These are phyloP conservation scores for Podospora anserina DNA, from an alignment of 495 filamentous ascomycete genomes.

Conservation along the genomic window DNA sequence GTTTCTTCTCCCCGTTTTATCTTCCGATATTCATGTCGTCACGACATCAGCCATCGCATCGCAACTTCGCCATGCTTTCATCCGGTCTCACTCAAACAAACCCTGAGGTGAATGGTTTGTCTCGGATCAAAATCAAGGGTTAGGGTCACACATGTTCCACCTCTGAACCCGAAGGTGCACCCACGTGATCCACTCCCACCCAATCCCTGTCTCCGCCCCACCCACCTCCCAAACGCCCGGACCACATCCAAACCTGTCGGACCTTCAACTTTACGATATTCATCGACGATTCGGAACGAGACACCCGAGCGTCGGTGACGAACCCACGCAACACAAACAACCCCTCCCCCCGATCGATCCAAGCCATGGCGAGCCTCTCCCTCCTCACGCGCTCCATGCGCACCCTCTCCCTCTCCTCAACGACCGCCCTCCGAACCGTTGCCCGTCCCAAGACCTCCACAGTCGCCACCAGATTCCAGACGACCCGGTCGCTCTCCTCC, in stretches of 20 bases:
- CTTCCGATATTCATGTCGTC: background rate
- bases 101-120: background rate
- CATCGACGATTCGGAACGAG: background rate
- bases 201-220: background rate
- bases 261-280: background rate
- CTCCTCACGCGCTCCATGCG: constrained; percentile 46
- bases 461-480: constrained; percentile 34
- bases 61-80: background rate
- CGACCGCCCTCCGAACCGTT: constrained; percentile 8
- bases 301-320: background rate
- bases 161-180: background rate
- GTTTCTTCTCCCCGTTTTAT: background rate
- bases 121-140: background rate
- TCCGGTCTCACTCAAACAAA: background rate
- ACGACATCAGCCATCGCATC: background rate
- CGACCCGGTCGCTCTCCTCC: constrained; percentile 29
- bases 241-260: constrained; percentile 1
- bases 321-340: background rate
- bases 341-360: background rate
- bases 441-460: constrained; percentile 11
- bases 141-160: background rate
- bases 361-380: constrained; percentile 1
- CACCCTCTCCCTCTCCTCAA: constrained; percentile 37
- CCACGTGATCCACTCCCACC: background rate
- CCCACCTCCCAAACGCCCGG: background rate